Conservation (phyloP, 2,329 filamentous ascomycete genomes). For the Bipolaris victoriae region DNA sequence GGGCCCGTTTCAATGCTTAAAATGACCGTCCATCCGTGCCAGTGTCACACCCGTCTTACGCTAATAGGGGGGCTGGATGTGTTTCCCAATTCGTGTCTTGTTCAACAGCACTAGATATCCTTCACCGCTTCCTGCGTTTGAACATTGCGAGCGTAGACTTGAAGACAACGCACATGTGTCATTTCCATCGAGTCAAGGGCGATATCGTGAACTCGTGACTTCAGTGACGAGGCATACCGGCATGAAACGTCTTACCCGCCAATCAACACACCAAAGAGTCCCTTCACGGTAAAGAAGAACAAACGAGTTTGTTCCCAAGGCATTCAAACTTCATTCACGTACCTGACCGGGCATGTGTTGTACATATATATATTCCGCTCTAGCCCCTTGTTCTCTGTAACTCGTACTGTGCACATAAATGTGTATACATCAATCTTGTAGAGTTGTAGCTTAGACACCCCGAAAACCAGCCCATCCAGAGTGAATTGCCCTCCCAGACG, state of each 20-base stretch:
- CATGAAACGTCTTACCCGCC: not conserved
- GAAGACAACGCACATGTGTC: not conserved
- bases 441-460: not conserved
- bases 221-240: conserved; percentile 9
- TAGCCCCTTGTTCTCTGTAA: not conserved
- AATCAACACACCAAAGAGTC: conserved; percentile 1
- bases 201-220: conserved; percentile 5
- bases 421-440: not conserved
- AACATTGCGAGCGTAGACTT: not conserved
- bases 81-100: not conserved
- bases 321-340: conserved; percentile 4
- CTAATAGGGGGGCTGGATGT: not conserved
- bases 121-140: not conserved
- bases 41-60: not conserved
- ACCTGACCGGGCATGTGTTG: not conserved
- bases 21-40: not conserved
- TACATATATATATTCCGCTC: conserved; percentile 9
- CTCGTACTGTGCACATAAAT: not conserved
- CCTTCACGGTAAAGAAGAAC: conserved; percentile 4
- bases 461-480: not conserved
- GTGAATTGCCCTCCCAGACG: not conserved
- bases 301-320: not conserved
- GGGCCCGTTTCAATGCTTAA: conserved; percentile 1
- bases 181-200: not conserved
- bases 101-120: not conserved